A percentile compares a stretch with the other conserved stretches of the same genome.
Conservation (phyloP, 2,329 filamentous ascomycete species). For the Coleophoma cylindrospora region DNA sequence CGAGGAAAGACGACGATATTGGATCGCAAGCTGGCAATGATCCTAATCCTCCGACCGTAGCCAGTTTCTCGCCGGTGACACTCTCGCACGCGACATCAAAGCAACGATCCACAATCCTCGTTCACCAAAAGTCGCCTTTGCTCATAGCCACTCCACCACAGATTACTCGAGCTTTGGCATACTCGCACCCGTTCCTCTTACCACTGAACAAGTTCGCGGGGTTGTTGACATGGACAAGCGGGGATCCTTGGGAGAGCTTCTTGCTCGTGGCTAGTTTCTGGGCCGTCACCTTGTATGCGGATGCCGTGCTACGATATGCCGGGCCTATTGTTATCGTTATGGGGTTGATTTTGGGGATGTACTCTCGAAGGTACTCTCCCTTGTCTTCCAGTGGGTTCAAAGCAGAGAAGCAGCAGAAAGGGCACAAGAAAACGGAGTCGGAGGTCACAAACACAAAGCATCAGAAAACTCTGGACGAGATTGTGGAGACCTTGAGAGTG, state of each 20-base stretch:
- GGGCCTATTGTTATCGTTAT: conserved; percentile 80
- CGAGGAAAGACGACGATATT: conserved; percentile 21
- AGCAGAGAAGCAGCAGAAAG: conserved; percentile 46
- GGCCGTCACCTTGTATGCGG: conserved; percentile 81
- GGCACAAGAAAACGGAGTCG: conserved; percentile 38
- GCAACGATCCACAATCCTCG: conserved; percentile 84
- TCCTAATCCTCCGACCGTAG: conserved; percentile 67
- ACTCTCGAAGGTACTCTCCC: conserved; percentile 82
- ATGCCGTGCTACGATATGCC: conserved; percentile 72
- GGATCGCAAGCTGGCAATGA: conserved; percentile 16
- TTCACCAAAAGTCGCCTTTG: conserved; percentile 93
- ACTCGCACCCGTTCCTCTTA: conserved; percentile 90
- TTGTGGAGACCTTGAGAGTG: conserved; percentile 86
- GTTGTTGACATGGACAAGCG: conserved; percentile 87
- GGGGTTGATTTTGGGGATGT: conserved; percentile 85
- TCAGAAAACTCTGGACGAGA: conserved; percentile 95
- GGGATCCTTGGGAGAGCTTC: conserved; percentile 96
- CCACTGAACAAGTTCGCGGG: conserved; percentile 83
- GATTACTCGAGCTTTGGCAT: conserved; percentile 88
- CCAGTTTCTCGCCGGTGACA: conserved; percentile 83
- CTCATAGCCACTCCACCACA: conserved; percentile 91
- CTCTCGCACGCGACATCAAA: conserved; percentile 61
- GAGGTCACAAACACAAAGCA: conserved; percentile 67
- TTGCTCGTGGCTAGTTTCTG: conserved; percentile 81
- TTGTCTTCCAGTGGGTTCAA: conserved; percentile 81